These are phyloP conservation scores for Yarrowia phangngaensis DNA, from an alignment of 805 yeast genomes.

Conservation along the genomic window DNA sequence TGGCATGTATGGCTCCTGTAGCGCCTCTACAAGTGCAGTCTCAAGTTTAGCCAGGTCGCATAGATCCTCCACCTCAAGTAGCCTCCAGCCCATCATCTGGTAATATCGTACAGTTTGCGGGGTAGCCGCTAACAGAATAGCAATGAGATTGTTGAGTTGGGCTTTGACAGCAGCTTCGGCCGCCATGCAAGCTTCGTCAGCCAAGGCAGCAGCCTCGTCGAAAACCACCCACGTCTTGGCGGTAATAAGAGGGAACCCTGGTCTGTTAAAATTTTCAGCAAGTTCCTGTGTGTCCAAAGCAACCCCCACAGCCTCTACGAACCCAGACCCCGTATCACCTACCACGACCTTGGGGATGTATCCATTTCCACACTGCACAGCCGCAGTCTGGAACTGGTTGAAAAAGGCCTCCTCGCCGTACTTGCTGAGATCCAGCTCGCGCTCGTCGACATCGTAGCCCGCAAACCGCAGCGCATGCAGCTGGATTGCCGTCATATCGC, in stretches of 20 bases:
- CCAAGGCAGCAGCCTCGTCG: conserved; percentile 3
- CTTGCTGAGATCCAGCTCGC: conserved; percentile 5
- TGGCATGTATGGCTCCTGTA: conserved; percentile 16
- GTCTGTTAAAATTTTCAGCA: conserved; percentile 18
- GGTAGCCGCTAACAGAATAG: not conserved
- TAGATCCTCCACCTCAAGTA: conserved; percentile 20
- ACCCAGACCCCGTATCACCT: conserved; percentile 20
- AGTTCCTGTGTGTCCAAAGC: conserved; percentile 19
- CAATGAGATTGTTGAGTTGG: conserved; percentile 8
- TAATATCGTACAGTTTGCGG: not conserved
- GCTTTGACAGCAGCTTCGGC: conserved; percentile 23
- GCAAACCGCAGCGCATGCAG: conserved; percentile 5
- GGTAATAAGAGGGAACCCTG: conserved; percentile 14
- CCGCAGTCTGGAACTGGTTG: conserved; percentile 24
- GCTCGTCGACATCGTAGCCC: conserved; percentile 18
- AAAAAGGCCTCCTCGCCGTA: conserved; percentile 16
- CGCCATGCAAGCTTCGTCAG: conserved; percentile 2
- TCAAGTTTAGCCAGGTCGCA: conserved; percentile 5
- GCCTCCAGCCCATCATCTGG: conserved; percentile 19
- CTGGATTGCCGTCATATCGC: conserved; percentile 23
- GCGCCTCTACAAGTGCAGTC: conserved; percentile 8
- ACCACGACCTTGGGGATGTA: conserved; percentile 23
- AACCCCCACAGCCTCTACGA: conserved; percentile 26
- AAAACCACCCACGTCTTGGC: conserved; percentile 22
- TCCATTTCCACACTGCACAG: conserved; percentile 13